phyloP scores from a whole-genome alignment of 2,329 filamentous ascomycete species.

The Colletotrichum tabaci region DNA sequence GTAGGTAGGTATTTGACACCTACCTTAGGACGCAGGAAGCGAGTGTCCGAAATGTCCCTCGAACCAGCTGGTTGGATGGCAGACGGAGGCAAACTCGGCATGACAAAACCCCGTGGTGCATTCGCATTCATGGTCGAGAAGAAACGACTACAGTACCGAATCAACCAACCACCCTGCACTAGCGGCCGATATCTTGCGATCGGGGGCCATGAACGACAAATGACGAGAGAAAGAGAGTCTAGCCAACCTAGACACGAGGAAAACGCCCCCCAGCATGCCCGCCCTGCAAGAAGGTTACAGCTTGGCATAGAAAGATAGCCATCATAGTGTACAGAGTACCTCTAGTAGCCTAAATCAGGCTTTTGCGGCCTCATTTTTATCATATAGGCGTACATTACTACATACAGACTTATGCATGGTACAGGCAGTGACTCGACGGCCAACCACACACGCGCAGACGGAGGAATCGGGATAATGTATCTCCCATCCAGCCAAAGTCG shows the following conservation, averaged over 20 bases:
- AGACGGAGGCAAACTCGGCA: neutral
- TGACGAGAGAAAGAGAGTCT: neutral
- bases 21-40: neutral
- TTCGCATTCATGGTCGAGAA: slow-evolving; percentile 1
- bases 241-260: neutral
- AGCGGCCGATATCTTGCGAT: slow-evolving; percentile 34
- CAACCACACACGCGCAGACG: neutral
- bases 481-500: neutral
- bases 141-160: neutral
- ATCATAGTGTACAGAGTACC: neutral
- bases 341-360: neutral
- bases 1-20: no score
- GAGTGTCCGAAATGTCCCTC: slow-evolving; percentile 4
- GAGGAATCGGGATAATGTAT: neutral
- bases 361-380: neutral
- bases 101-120: neutral
- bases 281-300: neutral
- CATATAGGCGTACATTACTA: neutral
- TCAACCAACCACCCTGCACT: slow-evolving; percentile 13
- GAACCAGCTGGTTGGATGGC: neutral
- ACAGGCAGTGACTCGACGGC: neutral
- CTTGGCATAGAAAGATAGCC: neutral
- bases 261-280: neutral
- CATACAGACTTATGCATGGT: neutral
- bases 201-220: slow-evolving; percentile 31